Evolutionary conservation across 1,139 yeast genomes (phyloP), one percentile per base, ranked within the genome.

Genomic region (Suhomyces wounanorum): DNA sequence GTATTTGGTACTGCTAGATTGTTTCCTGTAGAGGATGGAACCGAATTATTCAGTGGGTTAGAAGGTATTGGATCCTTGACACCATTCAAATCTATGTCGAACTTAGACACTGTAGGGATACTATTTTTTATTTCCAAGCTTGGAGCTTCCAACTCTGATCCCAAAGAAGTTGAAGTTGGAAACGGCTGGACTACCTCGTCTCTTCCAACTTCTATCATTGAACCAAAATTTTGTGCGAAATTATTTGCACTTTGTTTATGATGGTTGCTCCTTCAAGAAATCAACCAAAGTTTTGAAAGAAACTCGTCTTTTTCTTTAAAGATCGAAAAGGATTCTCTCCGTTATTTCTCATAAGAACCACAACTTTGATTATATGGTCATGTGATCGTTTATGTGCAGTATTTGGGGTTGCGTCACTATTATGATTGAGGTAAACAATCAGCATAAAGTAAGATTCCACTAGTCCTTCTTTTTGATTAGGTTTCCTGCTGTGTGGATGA

Each of bases 171-270:
- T n/a, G 48, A 44, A 16, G 30, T 25, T 17, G 52, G 52, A 18
- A 50, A 50, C 48, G 52, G 52, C 46, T 50, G 50, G 25, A 46
- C 52, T 38, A 23, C 25, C 23, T 47, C 44, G 31, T 50, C 52
- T 25, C 42, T 43, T 30, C 43, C 47, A 31, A 47, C 39, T 14
- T 50, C 50, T 25, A 50, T 39, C 51, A 48, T 48, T 16, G 43
- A 28, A 17, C 9, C 21, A n/a, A 28, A 21, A 17, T 18, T 25
- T n/a, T n/a, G 33, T 17, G 11, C 42, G 14, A 16, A 40, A n/a
- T 17, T 17, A 14, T 13, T 28, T 11, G 37, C 9, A 30, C 21
- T 17, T 11, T 18, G 26, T 14, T 33, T 33, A 7, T 8, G 10
- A 16, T 14, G 37, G 8, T 14, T n/a, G 8, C 14, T 33, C 9